phyloP scores from a whole-genome alignment of 2,329 filamentous ascomycete species.

The Aspergillus phoenicis region DNA sequence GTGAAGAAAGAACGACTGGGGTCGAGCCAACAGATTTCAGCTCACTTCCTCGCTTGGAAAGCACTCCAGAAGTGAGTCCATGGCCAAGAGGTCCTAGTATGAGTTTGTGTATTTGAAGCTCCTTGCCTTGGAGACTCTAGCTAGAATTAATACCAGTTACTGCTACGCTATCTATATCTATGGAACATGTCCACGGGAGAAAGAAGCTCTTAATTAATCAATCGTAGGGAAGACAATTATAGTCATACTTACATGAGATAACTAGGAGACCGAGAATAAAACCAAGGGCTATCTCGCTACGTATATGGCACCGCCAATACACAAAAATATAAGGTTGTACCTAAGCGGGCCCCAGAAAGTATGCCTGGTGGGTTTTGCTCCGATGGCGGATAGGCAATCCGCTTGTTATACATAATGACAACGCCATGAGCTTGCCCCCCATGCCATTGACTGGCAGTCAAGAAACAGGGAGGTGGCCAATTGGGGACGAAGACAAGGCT shows the following conservation, averaged over 20 bases:
- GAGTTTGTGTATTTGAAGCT: background rate
- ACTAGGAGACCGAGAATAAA: no score
- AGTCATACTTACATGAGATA: no score
- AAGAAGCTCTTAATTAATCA: background rate
- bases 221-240: no score
- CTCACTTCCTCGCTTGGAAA: background rate
- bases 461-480: background rate
- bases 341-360: no score
- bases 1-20: background rate
- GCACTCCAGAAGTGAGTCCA: background rate
- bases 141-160: background rate
- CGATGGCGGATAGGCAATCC: background rate
- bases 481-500: background rate
- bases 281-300: no score
- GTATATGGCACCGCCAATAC: no score
- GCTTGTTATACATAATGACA: background rate
- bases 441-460: background rate
- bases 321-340: no score
- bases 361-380: no score
- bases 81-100: background rate
- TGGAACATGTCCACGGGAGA: background rate
- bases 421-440: background rate
- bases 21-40: background rate
- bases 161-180: background rate
- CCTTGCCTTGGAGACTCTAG: background rate